Evolutionary conservation across 106 monocot genomes (phyloP).

Genomic region (Vanilla planifolia): DNA sequence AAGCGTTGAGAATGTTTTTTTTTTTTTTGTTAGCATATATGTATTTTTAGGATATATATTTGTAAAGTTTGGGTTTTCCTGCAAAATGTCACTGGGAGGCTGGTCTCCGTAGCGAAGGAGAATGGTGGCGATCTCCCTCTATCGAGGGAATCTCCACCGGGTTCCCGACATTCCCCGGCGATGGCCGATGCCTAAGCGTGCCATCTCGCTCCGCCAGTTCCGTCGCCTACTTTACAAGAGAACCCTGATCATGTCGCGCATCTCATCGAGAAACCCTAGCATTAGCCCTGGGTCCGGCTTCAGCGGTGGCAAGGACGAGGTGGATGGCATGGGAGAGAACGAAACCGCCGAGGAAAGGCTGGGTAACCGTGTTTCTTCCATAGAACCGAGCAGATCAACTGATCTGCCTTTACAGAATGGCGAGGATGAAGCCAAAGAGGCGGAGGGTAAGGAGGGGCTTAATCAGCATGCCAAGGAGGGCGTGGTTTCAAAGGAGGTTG

Average conservation of each 20-base stretch:
- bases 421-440: neutral
- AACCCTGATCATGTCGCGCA: constrained; percentile 27
- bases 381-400: neutral
- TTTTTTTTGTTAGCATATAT: no score
- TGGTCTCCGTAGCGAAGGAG: no score
- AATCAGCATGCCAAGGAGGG: neutral
- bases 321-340: constrained; percentile 4
- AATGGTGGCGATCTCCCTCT: constrained; percentile 47
- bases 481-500: neutral
- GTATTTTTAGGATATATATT: no score
- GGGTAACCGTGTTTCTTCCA: neutral
- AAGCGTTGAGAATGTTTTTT: no score
- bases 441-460: no score
- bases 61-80: no score
- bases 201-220: constrained; percentile 35
- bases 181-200: constrained; percentile 28
- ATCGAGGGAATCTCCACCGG: constrained; percentile 58
- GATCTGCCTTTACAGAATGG: neutral
- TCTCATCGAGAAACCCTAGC: constrained; percentile 4
- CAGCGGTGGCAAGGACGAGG: constrained; percentile 6
- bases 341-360: neutral
- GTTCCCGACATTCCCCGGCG: constrained; percentile 31
- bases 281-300: neutral
- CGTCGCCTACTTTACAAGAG: constrained; percentile 27
- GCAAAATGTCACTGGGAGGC: no score